Conservation (phyloP, 2,329 filamentous ascomycete species). For the Drechslera avenae region DNA sequence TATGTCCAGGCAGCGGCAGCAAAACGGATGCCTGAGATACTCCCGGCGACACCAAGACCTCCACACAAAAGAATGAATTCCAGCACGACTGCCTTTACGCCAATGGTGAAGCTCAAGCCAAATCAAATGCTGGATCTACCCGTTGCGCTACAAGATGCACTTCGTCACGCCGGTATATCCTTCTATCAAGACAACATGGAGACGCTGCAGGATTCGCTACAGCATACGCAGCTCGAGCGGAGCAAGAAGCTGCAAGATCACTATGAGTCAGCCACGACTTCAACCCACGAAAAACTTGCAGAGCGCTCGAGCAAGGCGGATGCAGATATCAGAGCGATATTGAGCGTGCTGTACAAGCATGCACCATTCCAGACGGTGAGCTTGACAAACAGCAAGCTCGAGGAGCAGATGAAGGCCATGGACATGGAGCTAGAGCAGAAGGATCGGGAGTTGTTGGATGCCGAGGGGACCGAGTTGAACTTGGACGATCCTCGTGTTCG, state of each 20-base stretch:
- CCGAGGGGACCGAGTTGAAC: slow-evolving; percentile 39
- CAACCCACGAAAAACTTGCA: slow-evolving; percentile 41
- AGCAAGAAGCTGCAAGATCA: slow-evolving; percentile 44
- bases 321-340: slow-evolving; percentile 43
- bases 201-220: slow-evolving; percentile 35
- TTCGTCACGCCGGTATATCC: slow-evolving; percentile 40
- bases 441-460: slow-evolving; percentile 47
- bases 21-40: slow-evolving; percentile 30
- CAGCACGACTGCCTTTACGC: slow-evolving; percentile 34
- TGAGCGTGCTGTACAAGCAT: slow-evolving; percentile 48
- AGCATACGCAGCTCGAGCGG: slow-evolving; percentile 38
- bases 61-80: slow-evolving; percentile 31
- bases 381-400: slow-evolving; percentile 31
- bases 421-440: slow-evolving; percentile 47
- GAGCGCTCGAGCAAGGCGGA: slow-evolving; percentile 47
- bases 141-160: slow-evolving; percentile 41
- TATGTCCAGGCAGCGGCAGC: slow-evolving; percentile 34
- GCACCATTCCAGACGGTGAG: slow-evolving; percentile 38
- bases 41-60: slow-evolving; percentile 21
- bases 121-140: slow-evolving; percentile 36
- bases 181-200: slow-evolving; percentile 38
- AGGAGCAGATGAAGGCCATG: slow-evolving; percentile 42
- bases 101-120: slow-evolving; percentile 38
- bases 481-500: slow-evolving; percentile 38
- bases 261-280: slow-evolving; percentile 37